Base-by-base conservation (phyloP, 441 rosid genomes). In the Syzygium malaccense region DNA sequence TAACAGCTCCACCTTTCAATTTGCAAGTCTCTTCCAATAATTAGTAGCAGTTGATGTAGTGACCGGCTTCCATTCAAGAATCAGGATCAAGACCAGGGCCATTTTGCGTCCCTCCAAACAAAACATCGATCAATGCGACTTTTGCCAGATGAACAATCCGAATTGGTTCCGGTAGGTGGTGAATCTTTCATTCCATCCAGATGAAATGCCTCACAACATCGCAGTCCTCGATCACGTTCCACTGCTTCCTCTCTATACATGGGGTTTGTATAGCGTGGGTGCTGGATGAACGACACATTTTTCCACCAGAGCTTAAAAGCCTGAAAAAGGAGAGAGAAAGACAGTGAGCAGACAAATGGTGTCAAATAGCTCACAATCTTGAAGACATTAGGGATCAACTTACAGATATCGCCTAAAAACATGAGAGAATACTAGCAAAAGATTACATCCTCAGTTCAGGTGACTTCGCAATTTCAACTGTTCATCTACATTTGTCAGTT, bases 281-380 rank as follows among this genome's bases (percentile, higher is more conserved):
- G 99, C 89, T 93, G 97, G 83, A 96, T 90, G 84, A 96, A 95
- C 26, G 92, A 83, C 90, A 97, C 97, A 62, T 93, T 94, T 90
- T 95, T 94, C 98, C 99, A 97, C 98, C 99, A 96, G 3, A 97
- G 95, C 90, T 94, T 92, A 51, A 97, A 86, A 89, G 99, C 99
- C 99, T 97, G 86, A 83, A 75, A 71, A 75, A 23, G 49, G n/a
- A 85, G 49, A 85, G 66, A 17, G 41, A 49, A 54, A 54, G 62
- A 85, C 1, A 3, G 26, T 58, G n/a, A 85, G 55, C 51, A 18
- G 7, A 51, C 10, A 37, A 55, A 85, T 12, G 51, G 62, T 20
- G 80, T 17, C 0, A 4, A 37, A 37, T 37, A 71, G 80, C 80
- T 71, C 86, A 32, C 60, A 32, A 55, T 32, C 86, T 85, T 1